Evolutionary conservation across 2,329 filamentous ascomycete species (phyloP).

Genomic region (Botrytis cinerea): DNA sequence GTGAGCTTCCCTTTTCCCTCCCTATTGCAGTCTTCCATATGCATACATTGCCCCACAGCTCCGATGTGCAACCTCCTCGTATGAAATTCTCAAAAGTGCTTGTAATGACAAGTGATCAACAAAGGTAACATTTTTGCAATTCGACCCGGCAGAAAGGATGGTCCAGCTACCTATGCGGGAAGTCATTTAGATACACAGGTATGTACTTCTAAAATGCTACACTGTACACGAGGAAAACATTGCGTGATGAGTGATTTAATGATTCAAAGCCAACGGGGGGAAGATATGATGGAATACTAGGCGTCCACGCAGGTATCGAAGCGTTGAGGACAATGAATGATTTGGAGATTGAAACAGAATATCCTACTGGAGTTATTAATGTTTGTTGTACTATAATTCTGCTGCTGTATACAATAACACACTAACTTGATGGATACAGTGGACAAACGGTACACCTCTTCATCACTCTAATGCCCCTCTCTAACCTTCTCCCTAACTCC

Average conservation of each 20-base stretch:
- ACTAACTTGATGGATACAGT: conserved; percentile 38
- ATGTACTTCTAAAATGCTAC: background rate
- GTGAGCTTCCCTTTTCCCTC: background rate
- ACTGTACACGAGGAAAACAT: background rate
- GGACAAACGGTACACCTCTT: conserved; percentile 22
- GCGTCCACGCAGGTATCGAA: conserved; percentile 72
- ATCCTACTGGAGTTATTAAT: conserved; percentile 42
- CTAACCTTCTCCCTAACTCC: background rate
- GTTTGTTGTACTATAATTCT: background rate
- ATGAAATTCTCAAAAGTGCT: background rate
- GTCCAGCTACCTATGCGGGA: conserved; percentile 67
- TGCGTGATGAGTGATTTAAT: conserved; percentile 46
- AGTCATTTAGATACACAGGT: conserved; percentile 67
- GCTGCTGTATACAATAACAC: conserved; percentile 45
- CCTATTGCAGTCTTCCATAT: background rate
- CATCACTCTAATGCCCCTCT: background rate
- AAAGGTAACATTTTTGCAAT: conserved; percentile 71
- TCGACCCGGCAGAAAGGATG: conserved; percentile 60
- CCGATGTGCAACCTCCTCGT: background rate
- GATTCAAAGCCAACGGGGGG: conserved; percentile 58
- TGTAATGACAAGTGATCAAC: background rate
- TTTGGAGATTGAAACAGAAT: conserved; percentile 66
- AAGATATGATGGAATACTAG: conserved; percentile 73
- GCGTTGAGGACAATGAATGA: conserved; percentile 69
- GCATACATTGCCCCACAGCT: too few species aligned